Evolutionary conservation across 805 yeast genomes (phyloP).

Genomic region (Zygosaccharomyces lentus): DNA sequence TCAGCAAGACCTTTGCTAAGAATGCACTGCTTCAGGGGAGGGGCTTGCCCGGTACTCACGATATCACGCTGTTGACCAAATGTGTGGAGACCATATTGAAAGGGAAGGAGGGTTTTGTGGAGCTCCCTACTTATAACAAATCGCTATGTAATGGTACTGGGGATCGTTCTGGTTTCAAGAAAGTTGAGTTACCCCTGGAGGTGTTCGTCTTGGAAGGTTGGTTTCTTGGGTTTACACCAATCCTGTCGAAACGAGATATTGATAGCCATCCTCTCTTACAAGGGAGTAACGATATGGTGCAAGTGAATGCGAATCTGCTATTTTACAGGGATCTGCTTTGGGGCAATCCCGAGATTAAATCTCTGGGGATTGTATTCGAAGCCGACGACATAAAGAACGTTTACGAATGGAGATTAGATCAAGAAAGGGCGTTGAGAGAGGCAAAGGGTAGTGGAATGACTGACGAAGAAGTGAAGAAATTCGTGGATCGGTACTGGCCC

Average conservation of each 20-base stretch:
- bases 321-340: slow-evolving; percentile 44
- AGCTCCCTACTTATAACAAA: slow-evolving; percentile 75
- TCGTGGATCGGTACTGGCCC: slow-evolving; percentile 85
- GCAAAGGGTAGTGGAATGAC: slow-evolving; percentile 73
- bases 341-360: slow-evolving; percentile 50
- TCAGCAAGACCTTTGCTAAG: slow-evolving; percentile 40
- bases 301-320: slow-evolving; percentile 50
- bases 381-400: slow-evolving; percentile 61
- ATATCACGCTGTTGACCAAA: slow-evolving; percentile 38
- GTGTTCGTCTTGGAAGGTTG: slow-evolving; percentile 87
- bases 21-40: slow-evolving; percentile 67
- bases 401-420: slow-evolving; percentile 73
- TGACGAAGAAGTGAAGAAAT: slow-evolving; percentile 58
- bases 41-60: slow-evolving; percentile 95
- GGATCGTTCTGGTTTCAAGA: slow-evolving; percentile 49
- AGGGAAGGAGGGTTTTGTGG: slow-evolving; percentile 31
- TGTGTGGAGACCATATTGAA: slow-evolving; percentile 34
- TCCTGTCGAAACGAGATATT: slow-evolving; percentile 29
- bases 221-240: slow-evolving; percentile 73
- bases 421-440: slow-evolving; percentile 33
- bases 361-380: slow-evolving; percentile 56
- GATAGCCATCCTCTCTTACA: slow-evolving; percentile 16
- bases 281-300: slow-evolving; percentile 30
- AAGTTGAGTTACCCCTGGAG: slow-evolving; percentile 44
- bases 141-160: slow-evolving; percentile 69